These are phyloP conservation scores for Brassica incana DNA, from an alignment of 345 rosid genomes.

Conservation along the genomic window DNA sequence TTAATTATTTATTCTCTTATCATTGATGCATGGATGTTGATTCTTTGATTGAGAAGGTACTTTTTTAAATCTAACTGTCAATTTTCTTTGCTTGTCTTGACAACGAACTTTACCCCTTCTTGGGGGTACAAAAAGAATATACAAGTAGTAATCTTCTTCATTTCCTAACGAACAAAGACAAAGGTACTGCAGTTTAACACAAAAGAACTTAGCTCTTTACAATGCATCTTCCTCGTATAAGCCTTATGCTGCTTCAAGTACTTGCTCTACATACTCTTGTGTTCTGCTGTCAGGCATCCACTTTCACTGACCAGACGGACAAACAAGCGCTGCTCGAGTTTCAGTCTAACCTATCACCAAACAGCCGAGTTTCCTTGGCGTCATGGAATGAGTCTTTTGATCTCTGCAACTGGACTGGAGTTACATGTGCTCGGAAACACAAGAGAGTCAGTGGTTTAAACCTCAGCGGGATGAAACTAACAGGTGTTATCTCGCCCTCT, in stretches of 20 bases:
- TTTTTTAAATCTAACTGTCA: neutral
- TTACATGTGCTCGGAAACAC: neutral
- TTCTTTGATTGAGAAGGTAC: neutral
- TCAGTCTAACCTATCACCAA: neutral
- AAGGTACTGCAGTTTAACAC: neutral
- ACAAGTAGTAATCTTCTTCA: neutral
- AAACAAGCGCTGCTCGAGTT: neutral
- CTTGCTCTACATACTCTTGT: neutral
- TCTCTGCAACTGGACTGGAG: slow-evolving; percentile 7
- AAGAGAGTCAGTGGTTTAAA: neutral
- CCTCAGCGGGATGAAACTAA: neutral
- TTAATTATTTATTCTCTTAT: neutral
- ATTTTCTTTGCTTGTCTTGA: neutral
- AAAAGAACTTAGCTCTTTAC: neutral
- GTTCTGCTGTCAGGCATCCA: neutral
- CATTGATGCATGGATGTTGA: slow-evolving; percentile 2
- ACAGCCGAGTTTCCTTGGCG: neutral
- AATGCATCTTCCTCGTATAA: neutral
- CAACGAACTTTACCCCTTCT: neutral
- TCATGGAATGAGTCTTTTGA: neutral
- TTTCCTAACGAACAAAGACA: neutral
- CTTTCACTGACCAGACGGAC: neutral
- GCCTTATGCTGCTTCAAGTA: neutral
- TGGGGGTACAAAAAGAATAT: neutral
- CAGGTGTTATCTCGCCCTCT: neutral